phyloP scores from a whole-genome alignment of 495 filamentous ascomycete species.

The Hypoxylon rickii region DNA sequence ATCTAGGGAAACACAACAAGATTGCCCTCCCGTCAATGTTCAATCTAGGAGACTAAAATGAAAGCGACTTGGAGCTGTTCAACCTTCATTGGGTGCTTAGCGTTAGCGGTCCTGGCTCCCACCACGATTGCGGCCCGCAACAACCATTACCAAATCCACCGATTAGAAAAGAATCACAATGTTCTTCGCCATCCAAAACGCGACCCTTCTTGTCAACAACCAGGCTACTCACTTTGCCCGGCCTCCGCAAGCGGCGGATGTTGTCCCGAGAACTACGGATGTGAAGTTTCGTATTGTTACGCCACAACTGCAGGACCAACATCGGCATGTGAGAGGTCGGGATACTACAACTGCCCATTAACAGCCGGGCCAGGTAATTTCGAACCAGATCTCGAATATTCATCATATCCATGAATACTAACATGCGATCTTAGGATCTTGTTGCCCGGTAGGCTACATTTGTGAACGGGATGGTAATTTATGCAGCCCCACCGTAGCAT shows the following conservation, averaged over 20 bases:
- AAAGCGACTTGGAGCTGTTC: slow-evolving; percentile 35
- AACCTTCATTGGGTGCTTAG: slow-evolving; percentile 31
- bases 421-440: slow-evolving; percentile 24
- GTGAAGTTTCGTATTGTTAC: slow-evolving; percentile 49
- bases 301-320: slow-evolving; percentile 47
- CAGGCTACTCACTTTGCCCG: slow-evolving; percentile 42
- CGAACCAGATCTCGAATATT: not conserved
- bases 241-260: slow-evolving; percentile 46
- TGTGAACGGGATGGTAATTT: slow-evolving; percentile 38
- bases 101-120: slow-evolving; percentile 32
- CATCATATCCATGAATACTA: slow-evolving; percentile 3
- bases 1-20: too few relatives aligned
- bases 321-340: slow-evolving; percentile 40
- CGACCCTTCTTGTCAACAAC: slow-evolving; percentile 23
- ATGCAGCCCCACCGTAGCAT: slow-evolving; percentile 39
- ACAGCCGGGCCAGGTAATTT: slow-evolving; percentile 31
- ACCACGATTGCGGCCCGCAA: slow-evolving; percentile 5
- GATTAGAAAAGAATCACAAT: slow-evolving; percentile 42
- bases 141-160: slow-evolving; percentile 33
- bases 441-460: slow-evolving; percentile 40
- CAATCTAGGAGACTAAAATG: slow-evolving; percentile 34
- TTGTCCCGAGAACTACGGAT: slow-evolving; percentile 48
- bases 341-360: slow-evolving; percentile 41
- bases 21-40: not conserved
- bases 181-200: slow-evolving; percentile 32